A percentile compares a stretch with the other conserved stretches of the same genome.
These are phyloP conservation scores for Backusella australiensis DNA, from an alignment of 192 early-diverging fungal species.

Conservation along the genomic window DNA sequence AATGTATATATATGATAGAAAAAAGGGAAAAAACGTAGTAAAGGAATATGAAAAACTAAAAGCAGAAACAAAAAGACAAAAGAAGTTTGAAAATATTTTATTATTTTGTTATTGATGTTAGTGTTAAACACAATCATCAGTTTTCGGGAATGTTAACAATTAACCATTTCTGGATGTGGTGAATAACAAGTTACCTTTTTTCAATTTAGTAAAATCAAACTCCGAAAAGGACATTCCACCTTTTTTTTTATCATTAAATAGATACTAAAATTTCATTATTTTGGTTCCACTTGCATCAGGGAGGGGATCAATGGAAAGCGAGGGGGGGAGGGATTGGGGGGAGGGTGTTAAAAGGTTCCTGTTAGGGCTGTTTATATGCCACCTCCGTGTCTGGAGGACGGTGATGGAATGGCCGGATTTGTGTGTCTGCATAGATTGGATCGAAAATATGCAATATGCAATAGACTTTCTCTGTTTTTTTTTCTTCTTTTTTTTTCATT, in stretches of 20 bases:
- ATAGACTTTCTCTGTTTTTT: neutral
- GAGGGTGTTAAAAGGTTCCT: neutral
- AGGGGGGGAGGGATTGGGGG: too few relatives aligned
- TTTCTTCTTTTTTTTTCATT: neutral
- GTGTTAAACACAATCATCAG: slow-evolving; percentile 6
- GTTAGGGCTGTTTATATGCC: slow-evolving; percentile 12
- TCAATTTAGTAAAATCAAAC: neutral
- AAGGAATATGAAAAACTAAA: neutral
- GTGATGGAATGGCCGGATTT: slow-evolving; percentile 19
- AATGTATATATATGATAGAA: neutral
- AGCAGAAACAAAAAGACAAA: neutral
- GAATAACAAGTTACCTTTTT: slow-evolving; percentile 2
- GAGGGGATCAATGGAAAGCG: neutral
- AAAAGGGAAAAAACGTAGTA: neutral
- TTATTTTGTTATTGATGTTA: neutral
- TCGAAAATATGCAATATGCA: slow-evolving; percentile 16
- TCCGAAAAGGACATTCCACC: neutral
- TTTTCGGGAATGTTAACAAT: slow-evolving; percentile 7
- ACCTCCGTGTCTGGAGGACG: slow-evolving; percentile 13
- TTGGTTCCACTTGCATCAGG: slow-evolving; percentile 11
- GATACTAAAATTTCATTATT: slow-evolving; percentile 11
- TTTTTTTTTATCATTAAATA: slow-evolving; percentile 2
- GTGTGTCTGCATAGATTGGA: slow-evolving; percentile 16
- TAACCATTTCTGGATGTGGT: slow-evolving; percentile 5
- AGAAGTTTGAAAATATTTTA: slow-evolving; percentile 1